Base-by-base conservation (phyloP, 2,329 filamentous ascomycete genomes). In the Alternaria gansuensis region DNA sequence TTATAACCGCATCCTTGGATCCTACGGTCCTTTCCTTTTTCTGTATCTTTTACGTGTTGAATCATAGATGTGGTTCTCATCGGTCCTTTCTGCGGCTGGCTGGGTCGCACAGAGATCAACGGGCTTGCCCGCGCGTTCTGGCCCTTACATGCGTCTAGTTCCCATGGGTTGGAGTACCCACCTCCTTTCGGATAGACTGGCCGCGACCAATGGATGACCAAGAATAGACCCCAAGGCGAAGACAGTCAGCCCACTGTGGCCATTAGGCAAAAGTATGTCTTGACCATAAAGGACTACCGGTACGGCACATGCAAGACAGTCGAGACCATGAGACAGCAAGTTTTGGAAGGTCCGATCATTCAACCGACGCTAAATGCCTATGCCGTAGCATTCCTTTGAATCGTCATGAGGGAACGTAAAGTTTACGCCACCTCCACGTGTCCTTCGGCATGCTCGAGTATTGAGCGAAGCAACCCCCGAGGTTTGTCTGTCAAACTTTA, bases 41-140 rank as follows among this genome's bases (percentile, higher is more conserved):
- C 33, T 2, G 13, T 40, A 37, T 37, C 28, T 24, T 9, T 11
- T 43, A 13, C 14, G 43, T 41, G 23, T 46, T 4, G 14, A 31
- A 40, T 43, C n/a, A 24, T 29, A 23, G 23, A 40, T 31, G 28
- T 17, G 11, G n/a, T 29, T 23, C 26, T n/a, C 36, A 23, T 41
- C 40, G 46, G 46, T 26, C 49, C 34, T 24, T 34, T 21, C 40
- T 6, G n/a, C 21, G 41, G 41, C 41, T 48, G 41, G 34, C 26
- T 26, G n/a, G 40, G 51, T 45, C 31, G 50, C 37, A 51, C 11
- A 45, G 31, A 51, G 37, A 55, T 59, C 34, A 29, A 45, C 37
- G 45, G 23, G 9, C 29, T 45, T 23, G 40, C 28, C 24, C 40
- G 23, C n/a, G 43, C n/a, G 43, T 31, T 46, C 41, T 55, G 37